Evolutionary conservation across 768 basidiomycete species (phyloP).

Genomic region (Lactarius sp.): DNA sequence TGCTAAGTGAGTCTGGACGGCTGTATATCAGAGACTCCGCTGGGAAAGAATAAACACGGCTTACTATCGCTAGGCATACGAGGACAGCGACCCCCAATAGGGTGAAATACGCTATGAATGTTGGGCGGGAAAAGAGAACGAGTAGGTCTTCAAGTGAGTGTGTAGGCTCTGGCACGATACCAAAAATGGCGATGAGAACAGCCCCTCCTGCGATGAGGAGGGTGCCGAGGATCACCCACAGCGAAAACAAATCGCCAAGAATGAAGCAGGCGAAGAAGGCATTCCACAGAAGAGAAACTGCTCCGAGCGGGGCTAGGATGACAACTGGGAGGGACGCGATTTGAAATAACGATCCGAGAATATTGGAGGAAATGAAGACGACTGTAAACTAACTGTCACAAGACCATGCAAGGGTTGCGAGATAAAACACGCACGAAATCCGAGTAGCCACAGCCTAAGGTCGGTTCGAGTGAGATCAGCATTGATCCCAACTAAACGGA

Average conservation of each 20-base stretch:
- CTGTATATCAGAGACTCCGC: conserved; percentile 1
- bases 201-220: conserved; percentile 85
- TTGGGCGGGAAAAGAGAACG: conserved; percentile 61
- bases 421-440: conserved; percentile 49
- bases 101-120: conserved; percentile 81
- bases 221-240: conserved; percentile 82
- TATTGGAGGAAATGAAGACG: conserved; percentile 84
- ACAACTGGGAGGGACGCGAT: conserved; percentile 93
- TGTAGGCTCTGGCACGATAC: conserved; percentile 84
- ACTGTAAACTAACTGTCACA: conserved; percentile 29
- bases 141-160: conserved; percentile 85
- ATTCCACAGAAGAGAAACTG: conserved; percentile 91
- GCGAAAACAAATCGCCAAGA: conserved; percentile 80
- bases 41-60: conserved; percentile 29
- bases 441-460: conserved; percentile 75
- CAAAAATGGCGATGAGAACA: conserved; percentile 84
- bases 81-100: conserved; percentile 57
- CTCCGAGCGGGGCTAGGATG: conserved; percentile 89
- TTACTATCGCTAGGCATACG: conserved; percentile 56
- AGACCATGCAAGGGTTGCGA: not conserved
- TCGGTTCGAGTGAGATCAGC: not conserved
- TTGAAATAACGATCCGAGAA: conserved; percentile 85
- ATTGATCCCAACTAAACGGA: conserved; percentile 12
- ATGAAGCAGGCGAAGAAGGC: conserved; percentile 84
- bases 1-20: conserved; percentile 59